These are phyloP conservation scores for Cladosporium sphaerospermum DNA, from an alignment of 2,329 filamentous ascomycete species.

Conservation along the genomic window DNA sequence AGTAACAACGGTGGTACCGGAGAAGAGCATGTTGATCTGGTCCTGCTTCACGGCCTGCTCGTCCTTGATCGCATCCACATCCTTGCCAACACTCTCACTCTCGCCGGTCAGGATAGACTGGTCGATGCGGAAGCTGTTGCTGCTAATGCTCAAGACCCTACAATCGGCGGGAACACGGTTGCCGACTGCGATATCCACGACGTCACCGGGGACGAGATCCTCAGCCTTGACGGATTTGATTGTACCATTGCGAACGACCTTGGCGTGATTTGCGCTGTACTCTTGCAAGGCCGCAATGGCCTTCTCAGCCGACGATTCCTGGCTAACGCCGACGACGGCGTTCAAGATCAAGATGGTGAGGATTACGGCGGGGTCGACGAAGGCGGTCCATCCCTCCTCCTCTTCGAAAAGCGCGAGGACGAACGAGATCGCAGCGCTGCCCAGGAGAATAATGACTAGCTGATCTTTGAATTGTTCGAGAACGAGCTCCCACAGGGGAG, in stretches of 20 bases:
- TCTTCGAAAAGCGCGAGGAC: constrained; percentile 88
- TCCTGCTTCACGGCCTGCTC: constrained; percentile 90
- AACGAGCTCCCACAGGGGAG: constrained; percentile 91
- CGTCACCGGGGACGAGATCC: constrained; percentile 89
- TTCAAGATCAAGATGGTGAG: constrained; percentile 95
- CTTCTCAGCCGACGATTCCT: constrained; percentile 98
- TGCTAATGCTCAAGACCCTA: constrained; percentile 80
- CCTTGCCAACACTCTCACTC: constrained; percentile 93
- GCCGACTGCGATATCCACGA: constrained; percentile 80
- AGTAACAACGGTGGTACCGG: constrained; percentile 92
- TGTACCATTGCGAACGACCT: constrained; percentile 78
- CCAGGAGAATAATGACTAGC: constrained; percentile 89
- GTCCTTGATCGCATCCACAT: constrained; percentile 63
- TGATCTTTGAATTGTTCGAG: constrained; percentile 99
- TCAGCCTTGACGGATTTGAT: constrained; percentile 87
- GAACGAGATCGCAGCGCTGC: constrained; percentile 88
- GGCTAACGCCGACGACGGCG: constrained; percentile 92
- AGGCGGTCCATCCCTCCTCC: constrained; percentile 89
- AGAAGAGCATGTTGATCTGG: constrained; percentile 96
- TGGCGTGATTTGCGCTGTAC: constrained; percentile 97
- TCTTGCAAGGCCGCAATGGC: constrained; percentile 96
- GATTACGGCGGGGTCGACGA: constrained; percentile 94
- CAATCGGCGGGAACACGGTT: constrained; percentile 94
- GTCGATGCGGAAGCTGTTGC: constrained; percentile 95
- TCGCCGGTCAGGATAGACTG: constrained; percentile 96